Base-by-base conservation (phyloP, 352 stramenopile genomes). In the Pythium monospermum region DNA sequence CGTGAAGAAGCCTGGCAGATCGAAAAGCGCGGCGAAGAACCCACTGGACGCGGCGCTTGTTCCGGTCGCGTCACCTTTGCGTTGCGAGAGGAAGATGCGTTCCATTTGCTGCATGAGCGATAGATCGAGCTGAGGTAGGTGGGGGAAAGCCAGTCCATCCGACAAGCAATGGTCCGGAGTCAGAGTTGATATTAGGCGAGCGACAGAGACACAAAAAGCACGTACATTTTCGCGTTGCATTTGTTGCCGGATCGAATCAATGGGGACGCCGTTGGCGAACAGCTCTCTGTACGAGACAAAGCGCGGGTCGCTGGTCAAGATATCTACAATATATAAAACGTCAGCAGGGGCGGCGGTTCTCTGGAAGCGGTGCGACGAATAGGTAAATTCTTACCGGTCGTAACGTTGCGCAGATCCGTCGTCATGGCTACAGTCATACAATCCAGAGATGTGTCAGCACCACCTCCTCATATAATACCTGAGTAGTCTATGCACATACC, bases 231-330 rank as follows among this genome's bases (percentile, higher is more conserved):
- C 76, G 7, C 77, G 76, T 41, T 87, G 73, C 32, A 89, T 70
- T 36, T 83, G 81, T 52, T 88, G 76, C 31, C 74, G 68, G 36
- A 91, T 84, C 4, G 74, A 70, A 2, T 82, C 68, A 25, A 91
- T 52, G 12, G 81, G 61, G 15, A 87, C 68, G 3, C 81, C 81
- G 27, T 80, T 75, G 4, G 61, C 44, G 31, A 89, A 44, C 6
- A 91, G 60, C 38, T 87, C 66, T 25, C 85, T 62, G 52, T 89
- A 87, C 31, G 64, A 81, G 32, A 74, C 40, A 41, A 85, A 72
- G 7, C 76, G 46, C 26, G 73, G 64, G 49, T 89, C 71, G 15
- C 72, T 66, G 37, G 49, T 65, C 25, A 65, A 50, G 13, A 85
- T 44, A 57, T 68, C 56, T 69, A 28, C 38, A 42, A 22, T 43